Percentiles rank a stretch among this genome's conserved stretches.
Conservation (phyloP, 106 monocot species). For the Alisma plantagoaquatica region DNA sequence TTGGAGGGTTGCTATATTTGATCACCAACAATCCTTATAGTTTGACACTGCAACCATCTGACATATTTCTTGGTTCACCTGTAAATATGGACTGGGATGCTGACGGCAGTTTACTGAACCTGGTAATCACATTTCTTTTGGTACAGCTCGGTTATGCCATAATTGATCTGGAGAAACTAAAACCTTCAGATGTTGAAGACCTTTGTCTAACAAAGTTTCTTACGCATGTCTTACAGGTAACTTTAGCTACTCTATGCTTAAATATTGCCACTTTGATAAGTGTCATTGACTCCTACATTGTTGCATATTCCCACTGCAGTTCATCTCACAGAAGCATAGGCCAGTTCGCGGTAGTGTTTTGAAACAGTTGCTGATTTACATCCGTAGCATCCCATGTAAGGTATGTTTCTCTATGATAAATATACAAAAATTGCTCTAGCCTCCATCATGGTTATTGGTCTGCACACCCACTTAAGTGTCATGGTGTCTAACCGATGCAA, state of each 20-base stretch:
- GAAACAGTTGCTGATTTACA: conserved; percentile 54
- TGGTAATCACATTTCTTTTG: background rate
- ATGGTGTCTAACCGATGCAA: no score
- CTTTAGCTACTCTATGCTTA: no score
- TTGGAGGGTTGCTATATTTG: no score
- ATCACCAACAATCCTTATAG: no score
- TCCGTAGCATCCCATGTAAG: conserved; percentile 84
- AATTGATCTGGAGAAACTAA: conserved; percentile 73
- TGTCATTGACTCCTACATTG: no score
- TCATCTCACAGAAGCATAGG: conserved; percentile 80
- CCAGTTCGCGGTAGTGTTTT: conserved; percentile 70
- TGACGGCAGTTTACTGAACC: background rate
- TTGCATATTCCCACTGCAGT: conserved; percentile 22
- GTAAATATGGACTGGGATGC: no score
- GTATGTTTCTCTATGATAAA: no score
- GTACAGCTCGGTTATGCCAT: conserved; percentile 79
- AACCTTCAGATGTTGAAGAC: conserved; percentile 58
- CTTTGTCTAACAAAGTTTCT: conserved; percentile 66
- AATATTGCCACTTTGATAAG: no score
- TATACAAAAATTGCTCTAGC: no score
- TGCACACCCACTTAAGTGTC: no score
- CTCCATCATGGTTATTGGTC: conserved; percentile 18
- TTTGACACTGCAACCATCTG: no score
- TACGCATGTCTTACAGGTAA: conserved; percentile 63
- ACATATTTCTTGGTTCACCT: no score